phyloP scores from a whole-genome alignment of 2,329 filamentous ascomycete species.

The Aureobasidium sp. region DNA sequence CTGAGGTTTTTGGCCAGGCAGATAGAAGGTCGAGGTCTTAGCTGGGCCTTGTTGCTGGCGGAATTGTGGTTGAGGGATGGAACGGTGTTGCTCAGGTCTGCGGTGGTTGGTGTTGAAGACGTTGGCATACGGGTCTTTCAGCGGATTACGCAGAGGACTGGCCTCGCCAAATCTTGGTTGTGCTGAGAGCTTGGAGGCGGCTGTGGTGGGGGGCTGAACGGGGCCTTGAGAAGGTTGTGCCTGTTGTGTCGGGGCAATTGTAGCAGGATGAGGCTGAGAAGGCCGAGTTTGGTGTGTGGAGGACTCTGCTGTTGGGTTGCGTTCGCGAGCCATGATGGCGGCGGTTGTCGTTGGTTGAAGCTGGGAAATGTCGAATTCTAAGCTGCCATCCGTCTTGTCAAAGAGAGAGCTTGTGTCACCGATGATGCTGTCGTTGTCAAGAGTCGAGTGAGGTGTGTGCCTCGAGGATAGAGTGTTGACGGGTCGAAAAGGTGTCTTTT shows the following conservation, averaged over 20 bases:
- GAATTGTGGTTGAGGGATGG: conserved; percentile 8
- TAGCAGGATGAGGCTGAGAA: not conserved
- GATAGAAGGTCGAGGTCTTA: conserved; percentile 19
- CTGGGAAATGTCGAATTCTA: conserved; percentile 8
- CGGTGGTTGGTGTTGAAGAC: conserved; percentile 44
- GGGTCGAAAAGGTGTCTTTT: conserved; percentile 1
- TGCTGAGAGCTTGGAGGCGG: conserved; percentile 6
- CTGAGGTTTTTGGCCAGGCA: conserved; percentile 22
- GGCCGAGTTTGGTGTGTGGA: conserved; percentile 20
- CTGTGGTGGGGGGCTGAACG: not conserved
- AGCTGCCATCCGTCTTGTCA: conserved; percentile 12
- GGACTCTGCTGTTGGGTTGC: conserved; percentile 33
- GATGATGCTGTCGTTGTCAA: not conserved
- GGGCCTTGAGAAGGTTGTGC: conserved; percentile 19
- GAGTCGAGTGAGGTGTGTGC: not conserved
- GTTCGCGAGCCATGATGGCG: conserved; percentile 46
- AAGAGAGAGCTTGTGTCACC: conserved; percentile 16
- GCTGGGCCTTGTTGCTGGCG: conserved; percentile 2
- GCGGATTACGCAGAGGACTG: conserved; percentile 48
- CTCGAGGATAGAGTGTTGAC: not conserved
- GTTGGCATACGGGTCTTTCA: conserved; percentile 31
- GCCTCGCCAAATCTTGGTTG: conserved; percentile 52
- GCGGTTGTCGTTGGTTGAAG: not conserved
- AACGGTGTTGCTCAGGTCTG: conserved; percentile 17
- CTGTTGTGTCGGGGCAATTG: not conserved